Evolutionary conservation across 495 filamentous ascomycete genomes (phyloP), one percentile per base, ranked within the genome.

Genomic region (Penicillium coffeae): DNA sequence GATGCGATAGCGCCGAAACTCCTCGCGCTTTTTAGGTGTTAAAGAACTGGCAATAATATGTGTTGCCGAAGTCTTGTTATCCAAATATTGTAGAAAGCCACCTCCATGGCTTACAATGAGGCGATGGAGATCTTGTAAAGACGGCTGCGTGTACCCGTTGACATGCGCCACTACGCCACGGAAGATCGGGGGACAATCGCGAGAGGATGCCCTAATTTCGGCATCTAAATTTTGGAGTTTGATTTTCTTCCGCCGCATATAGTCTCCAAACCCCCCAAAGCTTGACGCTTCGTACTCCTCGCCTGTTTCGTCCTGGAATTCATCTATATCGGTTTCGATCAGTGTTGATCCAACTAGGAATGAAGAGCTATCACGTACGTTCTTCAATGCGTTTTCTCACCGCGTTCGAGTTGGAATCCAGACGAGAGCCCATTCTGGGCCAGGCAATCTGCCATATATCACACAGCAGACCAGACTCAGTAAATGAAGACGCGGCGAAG

Each of bases 191-290:
- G 89, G 86, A 45, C 86, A 89, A 52, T 84, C 84, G 0, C 58
- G 48, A 7, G 83, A 78, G 1, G 81, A 73, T 7, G 80, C 73
- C 47, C 90, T 85, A 15, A 95, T 70, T 54, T 95, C 81, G 3
- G 82, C 82, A 64, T 97, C 91, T 41, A 90, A 81, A 54, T 96
- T 96, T 63, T 96, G 93, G 4, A 98, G 75, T 56, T 98, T 98
- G 59, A 91, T 81, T 67, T 95, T 95, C 69, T 98, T 98, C 44
- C 89, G 82, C 35, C 89, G 82, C 61, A 94, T 90, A 60, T 97
- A 98, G 52, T 96, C 90, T 14, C 76, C 68, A 58, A 96, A 89
- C 2, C 90, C 91, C 5, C 90, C 90, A 60, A 96, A 97, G 42
- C 76, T 81, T 32, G 90, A 96, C 1, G 75, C 79, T 47, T 83